phyloP scores from a whole-genome alignment of 2,329 filamentous ascomycete species.

The Sporothrix humicola region DNA sequence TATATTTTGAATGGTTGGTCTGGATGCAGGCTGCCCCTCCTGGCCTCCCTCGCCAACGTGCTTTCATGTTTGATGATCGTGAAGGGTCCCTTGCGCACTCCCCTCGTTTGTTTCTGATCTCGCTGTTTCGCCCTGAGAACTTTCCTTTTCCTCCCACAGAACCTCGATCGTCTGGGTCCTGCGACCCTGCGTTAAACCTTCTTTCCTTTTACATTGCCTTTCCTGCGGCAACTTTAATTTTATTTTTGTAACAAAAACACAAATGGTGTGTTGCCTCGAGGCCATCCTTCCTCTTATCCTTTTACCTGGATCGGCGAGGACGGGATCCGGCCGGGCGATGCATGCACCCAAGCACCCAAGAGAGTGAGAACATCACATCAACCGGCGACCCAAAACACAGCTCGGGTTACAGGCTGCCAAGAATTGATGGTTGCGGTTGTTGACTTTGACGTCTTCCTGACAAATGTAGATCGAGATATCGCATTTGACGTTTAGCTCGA shows the following conservation, averaged over 20 bases:
- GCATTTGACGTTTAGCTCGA: neutral
- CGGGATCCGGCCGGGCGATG: slow-evolving; percentile 19
- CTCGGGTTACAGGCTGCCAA: slow-evolving; percentile 6
- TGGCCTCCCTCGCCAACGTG: slow-evolving; percentile 4
- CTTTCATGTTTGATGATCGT: slow-evolving; percentile 24
- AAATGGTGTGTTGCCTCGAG: neutral
- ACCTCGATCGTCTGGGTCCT: slow-evolving; percentile 2
- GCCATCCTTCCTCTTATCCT: neutral
- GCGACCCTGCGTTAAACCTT: neutral
- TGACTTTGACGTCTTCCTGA: neutral
- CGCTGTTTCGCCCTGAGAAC: neutral
- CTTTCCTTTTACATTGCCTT: neutral
- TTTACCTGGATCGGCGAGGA: slow-evolving; percentile 20
- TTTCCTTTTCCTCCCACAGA: neutral
- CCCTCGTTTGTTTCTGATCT: slow-evolving; percentile 23
- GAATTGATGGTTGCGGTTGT: neutral
- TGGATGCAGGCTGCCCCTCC: neutral
- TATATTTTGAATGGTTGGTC: neutral
- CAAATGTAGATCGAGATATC: no score
- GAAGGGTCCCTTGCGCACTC: slow-evolving; percentile 14
- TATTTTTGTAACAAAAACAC: slow-evolving; percentile 14
- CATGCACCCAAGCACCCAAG: slow-evolving; percentile 4
- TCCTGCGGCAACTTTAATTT: slow-evolving; percentile 14
- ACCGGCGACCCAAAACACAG: slow-evolving; percentile 6
- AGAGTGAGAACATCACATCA: neutral